A percentile compares a stretch with the other conserved stretches of the same genome.
phyloP scores from a whole-genome alignment of 495 filamentous ascomycete genomes.

The Letharia columbiana region DNA sequence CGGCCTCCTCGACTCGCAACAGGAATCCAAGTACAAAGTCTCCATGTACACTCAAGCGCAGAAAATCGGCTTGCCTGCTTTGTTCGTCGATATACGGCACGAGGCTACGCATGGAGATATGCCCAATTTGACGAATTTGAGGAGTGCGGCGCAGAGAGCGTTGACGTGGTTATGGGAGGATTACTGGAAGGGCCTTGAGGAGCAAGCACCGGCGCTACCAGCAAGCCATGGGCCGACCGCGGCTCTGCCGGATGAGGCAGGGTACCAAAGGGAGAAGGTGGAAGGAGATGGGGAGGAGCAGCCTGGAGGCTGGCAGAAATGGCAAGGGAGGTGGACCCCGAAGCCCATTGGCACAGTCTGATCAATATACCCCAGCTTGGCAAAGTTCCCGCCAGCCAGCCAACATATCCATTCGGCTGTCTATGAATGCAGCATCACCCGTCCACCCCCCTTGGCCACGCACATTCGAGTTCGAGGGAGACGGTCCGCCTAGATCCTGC shows the following conservation, averaged over 20 bases:
- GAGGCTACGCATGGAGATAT: slow-evolving; percentile 83
- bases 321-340: slow-evolving; percentile 49
- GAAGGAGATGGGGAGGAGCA: slow-evolving; percentile 27
- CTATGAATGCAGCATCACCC: not conserved
- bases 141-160: slow-evolving; percentile 54
- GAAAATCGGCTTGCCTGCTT: slow-evolving; percentile 65
- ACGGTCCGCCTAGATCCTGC: not conserved
- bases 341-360: slow-evolving; percentile 41
- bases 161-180: slow-evolving; percentile 81
- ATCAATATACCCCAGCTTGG: not conserved
- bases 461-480: not conserved
- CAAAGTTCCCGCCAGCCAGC: not conserved
- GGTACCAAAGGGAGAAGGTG: slow-evolving; percentile 3
- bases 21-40: slow-evolving; percentile 57
- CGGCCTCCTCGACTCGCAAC: slow-evolving; percentile 68
- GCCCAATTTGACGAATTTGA: slow-evolving; percentile 61
- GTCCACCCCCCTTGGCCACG: not conserved
- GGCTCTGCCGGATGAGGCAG: not conserved
- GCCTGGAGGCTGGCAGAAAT: slow-evolving; percentile 42
- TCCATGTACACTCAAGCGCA: slow-evolving; percentile 78
- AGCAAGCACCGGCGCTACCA: not conserved
- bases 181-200: slow-evolving; percentile 55
- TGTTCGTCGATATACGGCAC: slow-evolving; percentile 85
- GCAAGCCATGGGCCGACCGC: not conserved
- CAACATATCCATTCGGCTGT: not conserved